Evolutionary conservation across 257 asterid genomes (phyloP).

Genomic region (Thymus quinquecostatus): DNA sequence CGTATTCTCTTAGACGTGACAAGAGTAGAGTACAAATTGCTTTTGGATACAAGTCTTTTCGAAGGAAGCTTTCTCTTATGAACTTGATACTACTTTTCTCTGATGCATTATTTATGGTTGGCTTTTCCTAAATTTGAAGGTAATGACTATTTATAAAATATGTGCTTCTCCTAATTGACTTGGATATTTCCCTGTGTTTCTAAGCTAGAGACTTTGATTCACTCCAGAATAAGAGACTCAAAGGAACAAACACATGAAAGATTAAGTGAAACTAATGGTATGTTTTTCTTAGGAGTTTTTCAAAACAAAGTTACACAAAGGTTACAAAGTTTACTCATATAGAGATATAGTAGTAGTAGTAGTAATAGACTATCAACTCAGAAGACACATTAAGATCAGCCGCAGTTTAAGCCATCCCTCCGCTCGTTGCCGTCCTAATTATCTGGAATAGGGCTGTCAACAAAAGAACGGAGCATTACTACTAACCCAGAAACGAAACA

Average conservation of each 20-base stretch:
- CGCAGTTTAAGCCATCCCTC: constrained; percentile 71
- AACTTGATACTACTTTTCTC: no score
- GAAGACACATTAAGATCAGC: constrained; percentile 20
- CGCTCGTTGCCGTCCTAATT: constrained; percentile 89
- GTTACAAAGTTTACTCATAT: constrained; percentile 15
- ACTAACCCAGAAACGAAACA: neutral
- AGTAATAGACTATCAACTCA: constrained; percentile 13
- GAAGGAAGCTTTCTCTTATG: no score
- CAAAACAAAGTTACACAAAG: constrained; percentile 15
- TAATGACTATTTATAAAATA: no score
- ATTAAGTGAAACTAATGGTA: neutral
- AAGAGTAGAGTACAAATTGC: no score
- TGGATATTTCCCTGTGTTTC: no score
- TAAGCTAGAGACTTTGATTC: no score
- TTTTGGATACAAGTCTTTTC: no score
- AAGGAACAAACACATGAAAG: neutral
- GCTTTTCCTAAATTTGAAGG: no score
- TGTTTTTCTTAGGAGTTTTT: constrained; percentile 3
- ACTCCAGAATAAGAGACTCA: no score
- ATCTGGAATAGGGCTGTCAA: constrained; percentile 85
- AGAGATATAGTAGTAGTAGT: constrained; percentile 16
- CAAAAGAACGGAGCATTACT: neutral
- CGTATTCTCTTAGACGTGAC: no score
- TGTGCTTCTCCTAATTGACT: no score
- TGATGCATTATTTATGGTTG: no score